Percentiles rank a stretch among this genome's conserved stretches.
Conservation (phyloP, 2,329 filamentous ascomycete genomes). For the Orbilia javanica region DNA sequence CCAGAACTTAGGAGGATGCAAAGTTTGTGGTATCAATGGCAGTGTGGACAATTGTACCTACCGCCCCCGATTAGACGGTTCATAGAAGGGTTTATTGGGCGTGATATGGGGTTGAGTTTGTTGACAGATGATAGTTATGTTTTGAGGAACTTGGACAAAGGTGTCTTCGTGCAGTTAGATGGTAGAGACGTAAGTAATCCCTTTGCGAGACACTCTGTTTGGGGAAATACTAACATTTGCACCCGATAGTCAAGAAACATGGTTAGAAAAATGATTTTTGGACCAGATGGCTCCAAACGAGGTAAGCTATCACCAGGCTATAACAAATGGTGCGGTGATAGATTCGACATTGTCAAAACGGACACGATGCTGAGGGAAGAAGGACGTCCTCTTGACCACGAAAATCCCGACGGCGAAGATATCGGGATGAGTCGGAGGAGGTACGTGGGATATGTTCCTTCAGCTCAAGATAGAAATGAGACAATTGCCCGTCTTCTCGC, state of each 20-base stretch:
- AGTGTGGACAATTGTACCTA: constrained; percentile 20
- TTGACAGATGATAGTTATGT: constrained; percentile 39
- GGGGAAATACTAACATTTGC: not conserved
- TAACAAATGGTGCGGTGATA: constrained; percentile 41
- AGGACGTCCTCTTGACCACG: not conserved
- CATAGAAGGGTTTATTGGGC: constrained; percentile 23
- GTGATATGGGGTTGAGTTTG: constrained; percentile 24
- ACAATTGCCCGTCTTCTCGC: not conserved
- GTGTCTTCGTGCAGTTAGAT: constrained; percentile 29
- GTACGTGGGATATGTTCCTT: not conserved
- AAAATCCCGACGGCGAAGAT: not conserved
- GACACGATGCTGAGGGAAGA: constrained; percentile 33
- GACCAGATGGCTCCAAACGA: constrained; percentile 27
- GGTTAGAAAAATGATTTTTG: constrained; percentile 33
- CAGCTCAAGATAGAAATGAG: not conserved
- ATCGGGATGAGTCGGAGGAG: not conserved
- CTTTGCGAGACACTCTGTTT: not conserved
- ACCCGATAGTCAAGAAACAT: constrained; percentile 13
- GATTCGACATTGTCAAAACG: constrained; percentile 37
- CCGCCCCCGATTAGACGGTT: constrained; percentile 35
- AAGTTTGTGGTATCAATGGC: constrained; percentile 37
- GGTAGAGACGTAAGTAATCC: constrained; percentile 22
- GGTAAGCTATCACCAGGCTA: constrained; percentile 36
- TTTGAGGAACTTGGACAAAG: constrained; percentile 46
- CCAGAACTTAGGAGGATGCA: constrained; percentile 39